These are phyloP conservation scores for Cercospora janseana DNA, from an alignment of 2,329 filamentous ascomycete genomes.

Conservation along the genomic window DNA sequence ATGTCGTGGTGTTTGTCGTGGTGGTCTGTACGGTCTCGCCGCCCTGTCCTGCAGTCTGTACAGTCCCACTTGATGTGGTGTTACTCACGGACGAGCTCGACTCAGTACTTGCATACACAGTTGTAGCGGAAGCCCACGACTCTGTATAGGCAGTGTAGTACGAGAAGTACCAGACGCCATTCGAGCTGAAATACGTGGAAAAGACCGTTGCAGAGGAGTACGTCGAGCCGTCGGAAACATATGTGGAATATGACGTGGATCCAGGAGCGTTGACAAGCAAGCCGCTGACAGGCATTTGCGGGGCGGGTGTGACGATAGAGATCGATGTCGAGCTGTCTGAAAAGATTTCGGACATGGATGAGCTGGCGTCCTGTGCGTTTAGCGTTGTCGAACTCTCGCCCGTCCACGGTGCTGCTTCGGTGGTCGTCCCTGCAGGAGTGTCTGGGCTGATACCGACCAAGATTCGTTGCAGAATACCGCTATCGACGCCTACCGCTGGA, in stretches of 20 bases:
- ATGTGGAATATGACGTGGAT: slow-evolving; percentile 31
- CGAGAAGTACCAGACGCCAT: slow-evolving; percentile 33
- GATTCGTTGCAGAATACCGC: slow-evolving; percentile 34
- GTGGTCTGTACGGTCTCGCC: slow-evolving; percentile 25
- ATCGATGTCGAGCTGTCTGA: slow-evolving; percentile 34
- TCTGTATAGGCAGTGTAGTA: slow-evolving; percentile 34
- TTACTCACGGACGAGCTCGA: slow-evolving; percentile 25
- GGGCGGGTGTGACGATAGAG: slow-evolving; percentile 33
- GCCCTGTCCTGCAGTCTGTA: slow-evolving; percentile 17
- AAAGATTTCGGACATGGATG: slow-evolving; percentile 30
- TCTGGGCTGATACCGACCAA: slow-evolving; percentile 30
- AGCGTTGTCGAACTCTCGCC: slow-evolving; percentile 20
- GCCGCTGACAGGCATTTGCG: slow-evolving; percentile 27
- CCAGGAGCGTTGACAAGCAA: slow-evolving; percentile 23
- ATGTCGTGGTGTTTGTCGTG: slow-evolving; percentile 21
- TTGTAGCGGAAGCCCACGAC: slow-evolving; percentile 34
- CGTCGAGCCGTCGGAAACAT: slow-evolving; percentile 34
- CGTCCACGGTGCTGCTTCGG: slow-evolving; percentile 29
- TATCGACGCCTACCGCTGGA: slow-evolving; percentile 30
- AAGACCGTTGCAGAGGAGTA: slow-evolving; percentile 34
- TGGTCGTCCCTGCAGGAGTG: slow-evolving; percentile 27
- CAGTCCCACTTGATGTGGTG: slow-evolving; percentile 18
- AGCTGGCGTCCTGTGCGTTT: slow-evolving; percentile 29
- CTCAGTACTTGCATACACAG: slow-evolving; percentile 28
- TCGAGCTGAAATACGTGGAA: slow-evolving; percentile 30